Base-by-base conservation (phyloP, 73 alveolate species). In the Paramecium sonneborni region DNA sequence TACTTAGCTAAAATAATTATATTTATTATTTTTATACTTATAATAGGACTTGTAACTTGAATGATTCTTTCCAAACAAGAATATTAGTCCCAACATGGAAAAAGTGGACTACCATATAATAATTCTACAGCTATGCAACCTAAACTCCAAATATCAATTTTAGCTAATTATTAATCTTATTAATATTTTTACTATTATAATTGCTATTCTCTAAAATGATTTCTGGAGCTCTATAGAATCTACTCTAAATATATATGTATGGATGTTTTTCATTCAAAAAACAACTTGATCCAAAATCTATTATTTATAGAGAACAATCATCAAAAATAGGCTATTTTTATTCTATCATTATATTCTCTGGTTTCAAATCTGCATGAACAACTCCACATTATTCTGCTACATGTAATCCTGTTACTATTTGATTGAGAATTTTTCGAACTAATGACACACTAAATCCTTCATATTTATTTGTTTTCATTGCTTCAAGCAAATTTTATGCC, bases 171-270 rank as follows among this genome's bases (percentile, higher is more conserved):
- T 48, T 26, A 18, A 70, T 39, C 37, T 11, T 57, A n/a, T 41
- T 4, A 12, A 79, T 44, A 23, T 43, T 11, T 12, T n/a, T 79
- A 79, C 90, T 79, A 11, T 21, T 79, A 24, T 79, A 79, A 20
- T 32, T 10, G 18, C 21, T 38, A 79, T 46, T 69, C 28, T 82
- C 90, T 48, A 88, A 37, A 24, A 88, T 88, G 8, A 88, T 82
- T 72, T 88, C 94, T 24, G 94, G 94, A 41, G 94, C 94, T 70
- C 94, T 88, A 26, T 88, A 88, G 56, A 88, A 88, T 70, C 94
- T 41, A 28, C 85, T 43, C 41, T 88, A 30, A 69, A 88, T 88
- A 26, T 88, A 88, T 12, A 82, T 88, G 28, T 62, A 70, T 24
- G 90, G 90, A 6, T 44, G 70, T 70, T 82, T 88, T 2, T 41